Evolutionary conservation across 768 basidiomycete species (phyloP), one percentile per base, ranked within the genome.

Genomic region (Boletus speciosus): DNA sequence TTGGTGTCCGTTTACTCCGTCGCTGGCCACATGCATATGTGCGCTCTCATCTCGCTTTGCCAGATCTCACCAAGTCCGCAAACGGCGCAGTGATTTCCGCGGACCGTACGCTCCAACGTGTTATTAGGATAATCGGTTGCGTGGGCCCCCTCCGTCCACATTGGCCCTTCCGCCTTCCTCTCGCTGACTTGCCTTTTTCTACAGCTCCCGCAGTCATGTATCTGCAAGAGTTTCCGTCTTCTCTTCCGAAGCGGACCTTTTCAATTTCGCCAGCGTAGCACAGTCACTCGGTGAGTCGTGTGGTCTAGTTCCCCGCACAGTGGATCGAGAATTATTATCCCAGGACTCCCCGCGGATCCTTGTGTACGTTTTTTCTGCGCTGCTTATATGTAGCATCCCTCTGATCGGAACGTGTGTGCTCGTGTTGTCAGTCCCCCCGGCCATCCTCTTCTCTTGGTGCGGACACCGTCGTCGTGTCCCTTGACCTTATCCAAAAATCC

Each of bases 301-400:
- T 56, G 62, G 57, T 27, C 50, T 42, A 56, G 56, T 60, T 62
- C 68, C 67, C 68, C 66, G 61, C 62, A 71, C 55, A 47, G 49
- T 56, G 64, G 63, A 54, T 67, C 62, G 52, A 53, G 48, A 69
- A 60, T 52, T 63, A 60, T 52, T 63, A n/a, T 66, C 61, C 62
- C 61, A 64, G 61, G 64, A 23, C 34, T 32, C 55, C 46, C 67
- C 63, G 67, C 69, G 67, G 67, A 68, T 68, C 67, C 69, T 48
- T 59, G 51, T 16, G 48, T 49, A 56, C 52, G 53, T 42, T 51
- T 54, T 21, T 41, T 41, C 11, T 51, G 10, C 53, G 40, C 29
- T 64, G 49, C 58, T 42, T 68, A 68, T 68, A 71, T 71, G 39
- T 60, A 45, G 43, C 53, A 23, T 42, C 54, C 39, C 49, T 43